Base-by-base conservation (phyloP, 495 filamentous ascomycete species). In the Aeminium ludgeri region DNA sequence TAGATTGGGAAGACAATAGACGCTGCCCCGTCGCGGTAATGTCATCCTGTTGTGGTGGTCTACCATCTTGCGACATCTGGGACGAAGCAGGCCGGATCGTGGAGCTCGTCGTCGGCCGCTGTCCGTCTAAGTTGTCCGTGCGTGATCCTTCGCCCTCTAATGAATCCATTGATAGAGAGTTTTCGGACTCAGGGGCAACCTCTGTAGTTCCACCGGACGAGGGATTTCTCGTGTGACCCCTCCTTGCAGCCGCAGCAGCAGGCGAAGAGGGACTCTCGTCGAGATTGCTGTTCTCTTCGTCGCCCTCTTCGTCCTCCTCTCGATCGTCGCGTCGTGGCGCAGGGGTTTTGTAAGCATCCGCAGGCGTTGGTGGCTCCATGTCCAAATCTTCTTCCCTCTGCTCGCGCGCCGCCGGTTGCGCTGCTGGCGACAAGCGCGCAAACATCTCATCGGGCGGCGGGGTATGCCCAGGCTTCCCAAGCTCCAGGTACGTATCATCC, bases 401-500 rank as follows among this genome's bases (percentile, higher is more conserved):
- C 23, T 25, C 23, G 23, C 23, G 23, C 8, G 23, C 23, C 3
- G 23, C 23, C 3, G 4, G 23, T 8, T 25, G 23, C 23, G 23
- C 23, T 8, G 23, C 23, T 3, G 23, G 23, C 20, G 38, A 16
- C 34, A 40, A 34, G 19, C 39, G 46, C 16, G 17, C 44, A 31
- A 44, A 40, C 34, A 32, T 36, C 40, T 38, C 29, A 19, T 50
- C 48, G 25, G 43, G 34, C 28, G 55, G 41, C 31, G 46, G 40
- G 12, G 53, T 42, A 23, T 50, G 42, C 10, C 49, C 55, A 3
- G 55, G 48, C 17, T 50, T 53, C 30, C 75, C 74, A 55, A 76
- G 77, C 46, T 51, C 44, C 13, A 77, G 54, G 56, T 65, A 79
- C 36, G 73, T 80, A 54, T 82, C 78, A 55, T 80, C 76, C 19